Conservation (phyloP, 148 eudicot species). For the Heliosperma pusillum region DNA sequence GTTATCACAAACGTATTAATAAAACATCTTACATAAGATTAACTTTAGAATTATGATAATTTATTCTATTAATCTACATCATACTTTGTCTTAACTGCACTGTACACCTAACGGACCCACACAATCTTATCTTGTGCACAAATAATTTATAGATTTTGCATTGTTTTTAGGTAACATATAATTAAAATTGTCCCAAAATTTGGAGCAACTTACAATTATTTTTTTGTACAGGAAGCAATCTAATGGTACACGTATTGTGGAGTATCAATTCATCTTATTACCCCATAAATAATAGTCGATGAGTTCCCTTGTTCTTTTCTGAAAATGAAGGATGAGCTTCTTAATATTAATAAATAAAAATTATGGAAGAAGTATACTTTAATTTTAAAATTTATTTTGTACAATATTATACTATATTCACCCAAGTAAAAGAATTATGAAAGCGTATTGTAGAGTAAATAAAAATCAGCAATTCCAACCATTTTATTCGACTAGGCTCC, state of each 20-base stretch:
- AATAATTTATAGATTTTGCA: not conserved
- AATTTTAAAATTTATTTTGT: no score
- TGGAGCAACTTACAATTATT: not conserved
- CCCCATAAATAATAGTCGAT: not conserved
- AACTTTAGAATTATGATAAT: not conserved
- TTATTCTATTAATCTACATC: not conserved
- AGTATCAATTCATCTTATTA: not conserved
- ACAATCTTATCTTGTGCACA: not conserved
- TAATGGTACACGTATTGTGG: not conserved
- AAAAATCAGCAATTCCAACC: no score
- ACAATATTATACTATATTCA: no score
- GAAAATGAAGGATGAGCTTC: no score
- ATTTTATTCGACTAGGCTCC: no score
- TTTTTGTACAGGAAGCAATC: not conserved
- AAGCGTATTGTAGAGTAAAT: no score
- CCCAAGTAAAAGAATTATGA: no score
- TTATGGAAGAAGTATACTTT: no score
- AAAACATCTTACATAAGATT: not conserved
- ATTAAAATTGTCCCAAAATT: not conserved
- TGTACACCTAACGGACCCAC: not conserved
- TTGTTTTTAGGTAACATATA: not conserved
- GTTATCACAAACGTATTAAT: no score
- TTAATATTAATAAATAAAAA: not conserved
- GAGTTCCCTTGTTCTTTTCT: no score
- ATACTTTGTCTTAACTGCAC: not conserved